A percentile compares a stretch with the other conserved stretches of the same genome.
These are phyloP conservation scores for Colletotrichum viniferum DNA, from an alignment of 2,329 filamentous ascomycete genomes.

Conservation along the genomic window DNA sequence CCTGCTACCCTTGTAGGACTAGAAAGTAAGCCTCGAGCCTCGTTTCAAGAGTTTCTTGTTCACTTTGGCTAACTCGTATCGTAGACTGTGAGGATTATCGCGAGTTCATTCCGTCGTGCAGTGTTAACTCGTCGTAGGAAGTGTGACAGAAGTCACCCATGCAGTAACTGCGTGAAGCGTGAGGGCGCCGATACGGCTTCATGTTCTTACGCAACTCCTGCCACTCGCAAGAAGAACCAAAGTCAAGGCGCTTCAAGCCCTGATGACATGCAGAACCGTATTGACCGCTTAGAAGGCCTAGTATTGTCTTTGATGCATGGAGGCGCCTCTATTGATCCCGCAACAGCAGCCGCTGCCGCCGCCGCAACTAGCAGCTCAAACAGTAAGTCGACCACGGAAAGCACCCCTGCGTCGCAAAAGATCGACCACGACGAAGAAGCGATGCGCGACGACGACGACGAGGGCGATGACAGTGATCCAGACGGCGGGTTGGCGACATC, in stretches of 20 bases:
- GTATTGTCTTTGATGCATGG: constrained; percentile 95
- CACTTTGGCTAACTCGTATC: constrained; percentile 24
- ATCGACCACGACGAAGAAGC: constrained; percentile 63
- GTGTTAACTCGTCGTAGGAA: constrained; percentile 63
- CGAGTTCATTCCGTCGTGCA: not conserved
- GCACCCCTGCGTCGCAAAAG: constrained; percentile 44
- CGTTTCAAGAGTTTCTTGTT: constrained; percentile 7
- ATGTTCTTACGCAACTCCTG: constrained; percentile 82
- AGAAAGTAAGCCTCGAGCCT: constrained; percentile 72
- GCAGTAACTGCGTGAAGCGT: constrained; percentile 92
- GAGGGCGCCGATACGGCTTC: constrained; percentile 80
- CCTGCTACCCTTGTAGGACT: constrained; percentile 88
- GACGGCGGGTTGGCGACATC: constrained; percentile 73
- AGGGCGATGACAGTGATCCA: constrained; percentile 67
- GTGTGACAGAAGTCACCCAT: constrained; percentile 90
- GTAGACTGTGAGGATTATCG: constrained; percentile 39
- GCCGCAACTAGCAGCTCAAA: constrained; percentile 25
- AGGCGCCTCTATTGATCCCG: constrained; percentile 59
- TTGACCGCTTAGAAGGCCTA: constrained; percentile 90
- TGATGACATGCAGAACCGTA: constrained; percentile 98
- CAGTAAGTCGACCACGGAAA: constrained; percentile 42
- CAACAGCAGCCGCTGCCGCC: constrained; percentile 36
- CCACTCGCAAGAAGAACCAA: constrained; percentile 75
- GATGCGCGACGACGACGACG: constrained; percentile 54
- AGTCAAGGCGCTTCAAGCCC: constrained; percentile 66